phyloP scores from a whole-genome alignment of 2,329 filamentous ascomycete genomes.

The Diaporthe helianthi region DNA sequence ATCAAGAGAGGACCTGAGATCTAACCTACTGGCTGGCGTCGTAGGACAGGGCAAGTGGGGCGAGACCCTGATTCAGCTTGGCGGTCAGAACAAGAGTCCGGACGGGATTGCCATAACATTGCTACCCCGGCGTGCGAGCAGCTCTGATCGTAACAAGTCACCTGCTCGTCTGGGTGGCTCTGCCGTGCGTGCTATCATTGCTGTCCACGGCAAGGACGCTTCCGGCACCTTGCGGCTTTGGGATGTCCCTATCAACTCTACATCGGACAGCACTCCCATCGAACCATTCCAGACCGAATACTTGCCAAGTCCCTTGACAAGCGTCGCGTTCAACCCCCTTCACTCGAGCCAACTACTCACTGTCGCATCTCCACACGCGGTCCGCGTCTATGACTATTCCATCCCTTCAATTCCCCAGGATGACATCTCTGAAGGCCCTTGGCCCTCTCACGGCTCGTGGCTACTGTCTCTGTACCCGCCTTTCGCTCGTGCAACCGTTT shows the following conservation, averaged over 20 bases:
- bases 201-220: slow-evolving; percentile 65
- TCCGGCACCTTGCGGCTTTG: slow-evolving; percentile 65
- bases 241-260: slow-evolving; percentile 59
- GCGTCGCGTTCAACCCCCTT: slow-evolving; percentile 62
- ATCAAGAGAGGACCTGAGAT: slow-evolving; percentile 58
- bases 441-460: slow-evolving; percentile 68
- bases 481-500: slow-evolving; percentile 56
- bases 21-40: slow-evolving; percentile 58
- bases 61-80: slow-evolving; percentile 61
- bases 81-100: slow-evolving; percentile 59
- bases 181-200: slow-evolving; percentile 58
- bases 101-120: slow-evolving; percentile 64
- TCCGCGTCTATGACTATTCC: slow-evolving; percentile 69
- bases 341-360: slow-evolving; percentile 65
- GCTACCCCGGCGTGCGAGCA: slow-evolving; percentile 38
- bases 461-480: slow-evolving; percentile 67
- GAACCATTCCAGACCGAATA: slow-evolving; percentile 68
- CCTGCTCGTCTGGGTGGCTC: slow-evolving; percentile 41
- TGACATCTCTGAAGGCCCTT: slow-evolving; percentile 57
- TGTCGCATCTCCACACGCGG: slow-evolving; percentile 61
- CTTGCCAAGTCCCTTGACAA: slow-evolving; percentile 59
- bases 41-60: slow-evolving; percentile 70
- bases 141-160: slow-evolving; percentile 44
- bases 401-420: slow-evolving; percentile 59
- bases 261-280: slow-evolving; percentile 44